Percentiles rank a stretch among this genome's conserved stretches.
Conservation (phyloP, 495 filamentous ascomycete species). For the Penicillium samsonianum region DNA sequence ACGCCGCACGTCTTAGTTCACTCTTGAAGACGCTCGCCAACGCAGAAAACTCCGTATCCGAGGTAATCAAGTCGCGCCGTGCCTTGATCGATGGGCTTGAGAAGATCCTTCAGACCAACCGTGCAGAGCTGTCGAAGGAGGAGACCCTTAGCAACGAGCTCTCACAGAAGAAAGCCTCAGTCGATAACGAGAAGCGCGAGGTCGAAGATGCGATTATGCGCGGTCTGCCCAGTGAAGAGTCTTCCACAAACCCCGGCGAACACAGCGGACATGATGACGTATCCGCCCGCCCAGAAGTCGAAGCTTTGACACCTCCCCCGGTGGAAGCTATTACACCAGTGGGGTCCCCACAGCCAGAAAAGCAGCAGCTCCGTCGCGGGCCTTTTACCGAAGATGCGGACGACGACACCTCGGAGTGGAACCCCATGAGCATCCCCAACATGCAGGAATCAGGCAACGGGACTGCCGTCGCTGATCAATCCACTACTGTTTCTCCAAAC, state of each 20-base stretch:
- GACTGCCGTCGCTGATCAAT: constrained; percentile 50
- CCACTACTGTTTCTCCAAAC: constrained; percentile 46
- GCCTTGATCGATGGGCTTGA: constrained; percentile 78
- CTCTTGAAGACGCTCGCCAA: constrained; percentile 84
- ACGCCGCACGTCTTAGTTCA: constrained; percentile 84
- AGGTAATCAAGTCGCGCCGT: constrained; percentile 83
- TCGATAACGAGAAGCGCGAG: constrained; percentile 76
- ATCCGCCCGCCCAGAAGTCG: constrained; percentile 70
- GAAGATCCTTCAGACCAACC: constrained; percentile 74
- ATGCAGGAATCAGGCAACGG: constrained; percentile 37
- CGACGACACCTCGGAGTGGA: constrained; percentile 25
- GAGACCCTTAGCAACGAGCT: constrained; percentile 62
- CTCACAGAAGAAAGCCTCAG: constrained; percentile 57
- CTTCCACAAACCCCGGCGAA: constrained; percentile 41
- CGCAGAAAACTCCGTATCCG: constrained; percentile 88
- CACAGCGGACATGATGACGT: constrained; percentile 48
- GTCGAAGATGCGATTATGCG: constrained; percentile 89
- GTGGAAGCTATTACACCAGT: constrained; percentile 52
- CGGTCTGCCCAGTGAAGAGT: constrained; percentile 60
- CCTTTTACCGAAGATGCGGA: constrained; percentile 30
- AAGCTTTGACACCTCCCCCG: constrained; percentile 79
- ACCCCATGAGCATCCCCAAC: constrained; percentile 29
- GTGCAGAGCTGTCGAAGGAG: constrained; percentile 66
- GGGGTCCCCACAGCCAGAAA: constrained; percentile 43
- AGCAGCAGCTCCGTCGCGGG: constrained; percentile 25